Evolutionary conservation across 805 yeast genomes (phyloP).

Genomic region (Wickerhamiella lipophila): DNA sequence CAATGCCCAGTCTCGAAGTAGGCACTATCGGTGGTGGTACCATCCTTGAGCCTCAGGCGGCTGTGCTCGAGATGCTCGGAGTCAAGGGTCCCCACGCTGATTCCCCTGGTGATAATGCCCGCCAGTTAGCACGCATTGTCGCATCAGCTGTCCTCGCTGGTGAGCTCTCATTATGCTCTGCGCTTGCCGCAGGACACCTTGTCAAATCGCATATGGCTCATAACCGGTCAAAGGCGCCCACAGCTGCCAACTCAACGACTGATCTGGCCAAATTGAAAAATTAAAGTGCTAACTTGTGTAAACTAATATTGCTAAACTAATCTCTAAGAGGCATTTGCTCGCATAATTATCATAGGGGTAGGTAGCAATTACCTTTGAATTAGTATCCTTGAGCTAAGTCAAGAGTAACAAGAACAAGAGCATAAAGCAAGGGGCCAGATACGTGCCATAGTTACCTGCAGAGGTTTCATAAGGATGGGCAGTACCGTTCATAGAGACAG

Average conservation of each 20-base stretch:
- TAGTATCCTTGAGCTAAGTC: too few relatives aligned
- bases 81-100: conserved; percentile 93
- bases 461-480: background rate
- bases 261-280: background rate
- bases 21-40: conserved; percentile 99
- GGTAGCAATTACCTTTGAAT: too few relatives aligned
- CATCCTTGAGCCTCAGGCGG: conserved; percentile 88
- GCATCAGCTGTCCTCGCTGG: conserved; percentile 95
- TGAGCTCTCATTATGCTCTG: conserved; percentile 86
- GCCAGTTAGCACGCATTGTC: conserved; percentile 80
- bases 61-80: conserved; percentile 88
- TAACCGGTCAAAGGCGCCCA: conserved; percentile 56
- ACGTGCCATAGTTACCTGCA: background rate
- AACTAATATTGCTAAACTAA: background rate
- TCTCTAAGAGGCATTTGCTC: too few relatives aligned
- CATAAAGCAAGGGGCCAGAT: background rate
- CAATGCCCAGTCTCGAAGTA: conserved; percentile 98
- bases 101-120: conserved; percentile 86
- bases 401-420: background rate
- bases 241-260: conserved; percentile 23
- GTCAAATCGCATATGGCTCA: conserved; percentile 96
- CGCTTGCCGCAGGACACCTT: conserved; percentile 95
- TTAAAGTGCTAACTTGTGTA: background rate
- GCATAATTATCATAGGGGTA: too few relatives aligned
- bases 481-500: background rate